Evolutionary conservation across 176 grass and related monocot species (phyloP).

Genomic region (Aegilops bicornis): DNA sequence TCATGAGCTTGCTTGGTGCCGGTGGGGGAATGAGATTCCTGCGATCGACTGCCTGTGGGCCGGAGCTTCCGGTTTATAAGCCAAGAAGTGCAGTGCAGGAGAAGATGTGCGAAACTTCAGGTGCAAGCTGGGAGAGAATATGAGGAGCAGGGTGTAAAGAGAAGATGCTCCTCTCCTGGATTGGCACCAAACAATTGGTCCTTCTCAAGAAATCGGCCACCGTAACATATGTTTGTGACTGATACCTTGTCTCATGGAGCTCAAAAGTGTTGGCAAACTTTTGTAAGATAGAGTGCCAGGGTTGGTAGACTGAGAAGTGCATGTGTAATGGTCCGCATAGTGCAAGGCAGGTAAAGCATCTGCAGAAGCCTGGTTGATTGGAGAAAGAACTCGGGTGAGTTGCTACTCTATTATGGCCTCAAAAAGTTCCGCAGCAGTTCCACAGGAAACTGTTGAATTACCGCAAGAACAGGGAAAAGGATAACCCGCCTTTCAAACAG

Average conservation of each 20-base stretch:
- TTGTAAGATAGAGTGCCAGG: neutral
- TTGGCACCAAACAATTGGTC: slow-evolving; percentile 23
- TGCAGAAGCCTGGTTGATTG: neutral
- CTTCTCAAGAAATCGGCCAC: neutral
- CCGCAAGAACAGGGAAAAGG: neutral
- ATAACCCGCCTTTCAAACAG: neutral
- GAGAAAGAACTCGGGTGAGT: neutral
- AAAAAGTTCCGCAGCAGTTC: neutral
- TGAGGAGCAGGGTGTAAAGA: slow-evolving; percentile 47
- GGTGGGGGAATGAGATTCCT: slow-evolving; percentile 37
- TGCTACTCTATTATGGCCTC: neutral
- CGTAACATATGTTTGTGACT: neutral
- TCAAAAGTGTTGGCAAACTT: neutral
- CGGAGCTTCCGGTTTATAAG: slow-evolving; percentile 38
- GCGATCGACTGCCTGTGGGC: slow-evolving; percentile 9
- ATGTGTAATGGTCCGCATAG: slow-evolving; percentile 10
- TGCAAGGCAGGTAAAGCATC: slow-evolving; percentile 49
- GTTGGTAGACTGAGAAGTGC: neutral
- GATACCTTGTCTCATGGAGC: neutral
- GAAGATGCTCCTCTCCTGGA: slow-evolving; percentile 18
- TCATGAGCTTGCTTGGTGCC: slow-evolving; percentile 28
- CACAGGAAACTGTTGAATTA: neutral
- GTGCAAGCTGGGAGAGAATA: slow-evolving; percentile 41
- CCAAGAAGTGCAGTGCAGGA: neutral
- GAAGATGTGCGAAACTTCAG: slow-evolving; percentile 52